Percentiles rank a stretch among this genome's conserved stretches.
These are phyloP conservation scores for Kwoniella sp. DNA, from an alignment of 768 basidiomycete genomes.

Conservation along the genomic window DNA sequence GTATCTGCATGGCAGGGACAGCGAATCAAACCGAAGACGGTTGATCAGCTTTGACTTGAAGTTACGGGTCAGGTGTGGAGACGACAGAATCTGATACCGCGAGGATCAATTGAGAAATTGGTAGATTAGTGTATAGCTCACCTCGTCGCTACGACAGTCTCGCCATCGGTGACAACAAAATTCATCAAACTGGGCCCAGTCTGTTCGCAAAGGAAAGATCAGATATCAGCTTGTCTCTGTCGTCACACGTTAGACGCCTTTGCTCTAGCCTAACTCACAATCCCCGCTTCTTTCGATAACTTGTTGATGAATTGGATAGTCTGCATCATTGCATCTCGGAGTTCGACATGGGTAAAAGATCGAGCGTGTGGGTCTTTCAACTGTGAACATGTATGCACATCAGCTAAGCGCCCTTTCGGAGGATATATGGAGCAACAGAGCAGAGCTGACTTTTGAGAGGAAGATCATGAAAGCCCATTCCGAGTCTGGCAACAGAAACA, in stretches of 20 bases:
- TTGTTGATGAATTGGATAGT: constrained; percentile 79
- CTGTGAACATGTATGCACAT: constrained; percentile 61
- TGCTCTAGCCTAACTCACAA: no score
- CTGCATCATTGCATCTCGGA: constrained; percentile 83
- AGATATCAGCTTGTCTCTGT: background rate
- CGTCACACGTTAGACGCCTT: no score
- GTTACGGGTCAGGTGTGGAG: no score
- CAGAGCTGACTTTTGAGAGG: constrained; percentile 61
- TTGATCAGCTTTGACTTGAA: no score
- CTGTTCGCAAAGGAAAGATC: constrained; percentile 5
- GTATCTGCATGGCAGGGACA: constrained; percentile 65
- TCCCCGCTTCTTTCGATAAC: constrained; percentile 69
- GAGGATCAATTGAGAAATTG: no score
- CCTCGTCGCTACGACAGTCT: constrained; percentile 87
- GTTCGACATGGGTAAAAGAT: constrained; percentile 68
- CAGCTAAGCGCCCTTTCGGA: no score
- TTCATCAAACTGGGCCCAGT: constrained; percentile 83
- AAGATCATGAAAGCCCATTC: constrained; percentile 97
- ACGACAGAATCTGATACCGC: no score
- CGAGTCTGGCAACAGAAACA: constrained; percentile 64
- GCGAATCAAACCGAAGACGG: no score
- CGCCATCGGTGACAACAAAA: constrained; percentile 94
- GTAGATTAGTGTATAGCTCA: no score
- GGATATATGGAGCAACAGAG: no score
- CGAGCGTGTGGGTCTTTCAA: constrained; percentile 76